A percentile compares a stretch with the other conserved stretches of the same genome.
phyloP scores from a whole-genome alignment of 2,329 filamentous ascomycete genomes.

The Curvularia hawaiiensis region DNA sequence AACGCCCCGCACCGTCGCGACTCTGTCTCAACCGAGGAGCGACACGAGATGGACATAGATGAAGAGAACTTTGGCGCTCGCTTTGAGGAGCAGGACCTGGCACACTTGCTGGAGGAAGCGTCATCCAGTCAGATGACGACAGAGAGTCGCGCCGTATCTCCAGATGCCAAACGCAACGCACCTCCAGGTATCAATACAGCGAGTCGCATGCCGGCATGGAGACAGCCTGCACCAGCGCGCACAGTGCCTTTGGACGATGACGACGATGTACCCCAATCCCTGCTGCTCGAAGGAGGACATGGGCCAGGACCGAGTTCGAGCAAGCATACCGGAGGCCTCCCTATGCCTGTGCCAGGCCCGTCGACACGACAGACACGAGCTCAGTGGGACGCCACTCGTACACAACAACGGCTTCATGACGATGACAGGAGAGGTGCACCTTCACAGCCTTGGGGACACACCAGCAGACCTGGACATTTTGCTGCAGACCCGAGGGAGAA shows the following conservation, averaged over 20 bases:
- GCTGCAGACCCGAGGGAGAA: slow-evolving; percentile 68
- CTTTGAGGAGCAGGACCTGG: slow-evolving; percentile 63
- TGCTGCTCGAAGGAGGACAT: slow-evolving; percentile 62
- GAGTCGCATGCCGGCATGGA: slow-evolving; percentile 46
- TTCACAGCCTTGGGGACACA: slow-evolving; percentile 28
- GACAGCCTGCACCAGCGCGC: slow-evolving; percentile 35
- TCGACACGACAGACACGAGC: slow-evolving; percentile 51
- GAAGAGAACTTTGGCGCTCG: slow-evolving; percentile 56
- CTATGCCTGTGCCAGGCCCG: slow-evolving; percentile 51
- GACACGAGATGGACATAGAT: slow-evolving; percentile 55
- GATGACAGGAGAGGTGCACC: slow-evolving; percentile 28
- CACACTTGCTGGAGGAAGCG: slow-evolving; percentile 60
- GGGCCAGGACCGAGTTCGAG: slow-evolving; percentile 34
- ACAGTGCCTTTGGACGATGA: slow-evolving; percentile 54
- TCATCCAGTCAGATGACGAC: slow-evolving; percentile 55
- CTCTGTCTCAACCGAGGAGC: slow-evolving; percentile 45
- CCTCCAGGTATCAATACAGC: slow-evolving; percentile 33
- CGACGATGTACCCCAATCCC: slow-evolving; percentile 61
- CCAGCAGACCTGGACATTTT: slow-evolving; percentile 33
- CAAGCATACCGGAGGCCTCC: slow-evolving; percentile 37
- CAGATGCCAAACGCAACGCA: slow-evolving; percentile 38
- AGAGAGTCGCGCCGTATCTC: slow-evolving; percentile 48
- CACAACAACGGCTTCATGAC: slow-evolving; percentile 53
- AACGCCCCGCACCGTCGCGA: slow-evolving; percentile 27
- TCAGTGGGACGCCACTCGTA: slow-evolving; percentile 58